These are phyloP conservation scores for Haplosporangium sp. DNA, from an alignment of 371 early-diverging fungal genomes.

Conservation along the genomic window DNA sequence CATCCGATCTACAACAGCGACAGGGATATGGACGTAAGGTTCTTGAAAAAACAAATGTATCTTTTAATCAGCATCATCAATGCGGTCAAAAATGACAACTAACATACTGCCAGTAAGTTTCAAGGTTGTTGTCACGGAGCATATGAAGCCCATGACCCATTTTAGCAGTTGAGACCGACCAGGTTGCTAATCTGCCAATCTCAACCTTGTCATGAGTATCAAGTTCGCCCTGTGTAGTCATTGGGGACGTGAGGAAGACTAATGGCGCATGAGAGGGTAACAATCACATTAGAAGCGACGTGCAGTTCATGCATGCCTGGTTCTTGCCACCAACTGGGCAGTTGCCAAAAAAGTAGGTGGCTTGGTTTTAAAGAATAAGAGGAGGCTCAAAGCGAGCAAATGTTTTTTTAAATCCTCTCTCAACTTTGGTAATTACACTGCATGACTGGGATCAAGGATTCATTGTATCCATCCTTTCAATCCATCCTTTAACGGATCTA, in stretches of 20 bases:
- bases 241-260: neutral
- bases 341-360: neutral
- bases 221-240: conserved; percentile 15
- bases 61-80: neutral
- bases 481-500: conserved; percentile 19
- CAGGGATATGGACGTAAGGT: neutral
- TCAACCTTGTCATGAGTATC: conserved; percentile 63
- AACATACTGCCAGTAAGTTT: conserved; percentile 90
- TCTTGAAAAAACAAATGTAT: neutral
- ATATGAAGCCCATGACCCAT: conserved; percentile 73
- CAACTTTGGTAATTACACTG: conserved; percentile 49
- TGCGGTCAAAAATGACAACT: neutral
- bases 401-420: conserved; percentile 46
- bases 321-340: too few relatives aligned
- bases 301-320: neutral
- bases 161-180: conserved; percentile 82
- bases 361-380: conserved; percentile 24
- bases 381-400: conserved; percentile 29
- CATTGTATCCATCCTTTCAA: conserved; percentile 3
- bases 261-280: neutral
- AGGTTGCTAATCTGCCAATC: conserved; percentile 66
- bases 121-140: conserved; percentile 73
- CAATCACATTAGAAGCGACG: neutral
- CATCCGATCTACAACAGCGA: conserved; percentile 61
- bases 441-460: neutral